phyloP scores from a whole-genome alignment of 1,284 basidiomycete genomes.

The Amylostereum chailletii region DNA sequence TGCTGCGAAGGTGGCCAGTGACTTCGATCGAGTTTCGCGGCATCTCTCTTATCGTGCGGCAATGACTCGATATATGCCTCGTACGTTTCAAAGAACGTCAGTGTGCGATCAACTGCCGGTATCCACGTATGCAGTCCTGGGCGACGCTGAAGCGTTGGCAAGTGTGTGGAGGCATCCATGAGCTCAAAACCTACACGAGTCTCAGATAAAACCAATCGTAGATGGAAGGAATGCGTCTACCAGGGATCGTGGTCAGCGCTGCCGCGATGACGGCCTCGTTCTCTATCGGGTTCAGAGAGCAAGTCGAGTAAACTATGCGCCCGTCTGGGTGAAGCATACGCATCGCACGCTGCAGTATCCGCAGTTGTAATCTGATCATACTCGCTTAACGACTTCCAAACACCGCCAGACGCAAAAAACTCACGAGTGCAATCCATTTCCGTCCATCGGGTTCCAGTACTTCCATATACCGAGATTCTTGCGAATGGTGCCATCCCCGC shows the following conservation, averaged over 20 bases:
- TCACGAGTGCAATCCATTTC: conserved; percentile 84
- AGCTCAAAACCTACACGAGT: conserved; percentile 62
- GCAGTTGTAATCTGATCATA: conserved; percentile 68
- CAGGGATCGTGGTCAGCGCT: conserved; percentile 64
- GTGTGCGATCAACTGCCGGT: conserved; percentile 45
- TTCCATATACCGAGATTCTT: conserved; percentile 98
- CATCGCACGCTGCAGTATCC: conserved; percentile 91
- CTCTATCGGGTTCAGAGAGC: conserved; percentile 95
- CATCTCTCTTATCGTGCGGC: conserved; percentile 35
- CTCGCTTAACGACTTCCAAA: conserved; percentile 1
- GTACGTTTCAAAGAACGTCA: conserved; percentile 43
- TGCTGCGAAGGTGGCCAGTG: conserved; percentile 67
- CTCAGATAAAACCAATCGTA: conserved; percentile 3
- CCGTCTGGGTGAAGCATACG: conserved; percentile 81
- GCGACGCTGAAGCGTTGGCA: conserved; percentile 69
- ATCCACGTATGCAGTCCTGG: conserved; percentile 75
- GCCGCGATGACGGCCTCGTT: conserved; percentile 95
- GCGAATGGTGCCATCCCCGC: conserved; percentile 92
- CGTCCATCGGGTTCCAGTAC: conserved; percentile 84
- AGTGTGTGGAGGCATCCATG: conserved; percentile 65
- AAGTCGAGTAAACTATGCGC: conserved; percentile 95
- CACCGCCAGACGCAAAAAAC: conserved; percentile 16
- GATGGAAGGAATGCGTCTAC: conserved; percentile 27
- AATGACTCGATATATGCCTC: conserved; percentile 43
- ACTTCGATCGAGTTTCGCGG: conserved; percentile 55